Evolutionary conservation across 257 asterid genomes (phyloP), one percentile per base, ranked within the genome.

Genomic region (Catharanthus roseus): DNA sequence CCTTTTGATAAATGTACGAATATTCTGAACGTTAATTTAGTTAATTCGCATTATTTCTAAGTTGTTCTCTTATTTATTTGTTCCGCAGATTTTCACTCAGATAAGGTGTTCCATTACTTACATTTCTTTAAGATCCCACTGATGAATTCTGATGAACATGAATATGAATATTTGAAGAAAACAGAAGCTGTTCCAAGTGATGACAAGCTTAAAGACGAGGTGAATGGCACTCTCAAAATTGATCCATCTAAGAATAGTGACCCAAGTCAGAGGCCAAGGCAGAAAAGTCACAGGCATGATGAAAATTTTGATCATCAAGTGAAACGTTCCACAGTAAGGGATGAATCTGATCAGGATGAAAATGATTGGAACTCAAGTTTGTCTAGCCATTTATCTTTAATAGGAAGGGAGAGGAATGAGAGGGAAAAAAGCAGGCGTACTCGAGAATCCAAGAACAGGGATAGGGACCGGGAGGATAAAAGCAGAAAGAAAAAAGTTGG

Each of bases 121-220:
- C n/a, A 13, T 7, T 34, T 62, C 34, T 41, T 69, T 31, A 12
- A 50, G 44, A 54, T 49, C 23, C 28, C 28, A 10, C 67, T 56
- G 15, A 87, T 85, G 95, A 89, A 85, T 76, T 84, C 82, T 58
- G 95, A 88, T 51, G 89, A 87, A 82, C 75, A 81, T n/a, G n/a
- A n/a, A n/a, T n/a, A n/a, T 61, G 88, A 81, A 34, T 84, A 88
- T 73, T 73, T 84, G 72, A 88, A 86, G 67, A 85, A 76, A 55
- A 77, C 77, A 12, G 88, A 77, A 50, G 95, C 82, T 62, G 4
- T 62, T n/a, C 62, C 29, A 72, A 85, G 82, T 42, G 88, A 88
- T 5, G 86, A 80, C 9, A 33, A 11, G 34, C 8, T 18, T 11
- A 84, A 78, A 68, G 82, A 78, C 72, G 78, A 41, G 24, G 31